phyloP scores from a whole-genome alignment of 306 rosid genomes.

The Lagenaria siceraria region DNA sequence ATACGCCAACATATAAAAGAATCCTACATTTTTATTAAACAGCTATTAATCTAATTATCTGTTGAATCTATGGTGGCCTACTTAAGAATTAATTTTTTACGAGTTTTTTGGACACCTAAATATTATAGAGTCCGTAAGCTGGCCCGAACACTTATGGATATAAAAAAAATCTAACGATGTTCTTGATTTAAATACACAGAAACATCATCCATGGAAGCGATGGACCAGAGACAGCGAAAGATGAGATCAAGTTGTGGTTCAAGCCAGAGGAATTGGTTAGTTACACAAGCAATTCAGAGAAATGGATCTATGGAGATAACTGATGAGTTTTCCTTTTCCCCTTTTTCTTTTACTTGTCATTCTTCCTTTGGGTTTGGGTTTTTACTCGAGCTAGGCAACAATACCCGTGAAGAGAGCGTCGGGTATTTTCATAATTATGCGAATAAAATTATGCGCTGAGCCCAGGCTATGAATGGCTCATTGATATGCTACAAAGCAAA shows the following conservation, averaged over 20 bases:
- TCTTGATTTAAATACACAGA: constrained; percentile 20
- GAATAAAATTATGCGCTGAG: background rate
- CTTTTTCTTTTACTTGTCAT: background rate
- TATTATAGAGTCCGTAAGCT: no score
- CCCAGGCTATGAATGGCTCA: background rate
- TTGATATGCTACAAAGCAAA: background rate
- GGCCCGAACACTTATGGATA: no score
- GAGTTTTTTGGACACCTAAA: no score
- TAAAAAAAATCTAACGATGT: background rate
- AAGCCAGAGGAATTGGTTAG: constrained; percentile 71
- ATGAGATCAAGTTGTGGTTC: constrained; percentile 86
- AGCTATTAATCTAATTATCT: no score
- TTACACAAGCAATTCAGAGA: constrained; percentile 80
- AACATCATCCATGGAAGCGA: constrained; percentile 97
- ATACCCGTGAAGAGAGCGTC: background rate
- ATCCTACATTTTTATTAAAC: background rate
- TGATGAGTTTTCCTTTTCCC: constrained; percentile 12
- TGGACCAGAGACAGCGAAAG: constrained; percentile 87
- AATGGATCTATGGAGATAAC: constrained; percentile 73
- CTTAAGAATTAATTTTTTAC: no score
- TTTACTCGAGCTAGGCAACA: background rate
- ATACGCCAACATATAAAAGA: no score
- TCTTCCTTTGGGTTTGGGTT: background rate
- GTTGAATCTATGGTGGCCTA: no score
- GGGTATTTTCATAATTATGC: constrained; percentile 1